Base-by-base conservation (phyloP, 1,139 yeast genomes). In the Insectozyma bohioensis region DNA sequence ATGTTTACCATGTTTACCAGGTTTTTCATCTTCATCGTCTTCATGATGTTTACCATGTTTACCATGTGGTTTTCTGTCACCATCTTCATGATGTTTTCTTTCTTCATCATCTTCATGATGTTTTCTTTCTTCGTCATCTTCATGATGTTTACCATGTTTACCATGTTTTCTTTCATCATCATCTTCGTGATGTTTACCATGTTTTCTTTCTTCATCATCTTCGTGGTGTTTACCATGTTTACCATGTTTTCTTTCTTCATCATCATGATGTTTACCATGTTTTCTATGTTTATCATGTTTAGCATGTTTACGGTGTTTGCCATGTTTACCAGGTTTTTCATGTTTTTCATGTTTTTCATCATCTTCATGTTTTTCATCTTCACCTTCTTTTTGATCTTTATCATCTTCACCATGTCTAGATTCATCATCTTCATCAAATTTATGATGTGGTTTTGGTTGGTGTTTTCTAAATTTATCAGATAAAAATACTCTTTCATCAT, bases 291-390 rank as follows among this genome's bases (percentile, higher is more conserved):
- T n/a, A n/a, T n/a, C n/a, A n/a, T n/a, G n/a, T n/a, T n/a, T n/a
- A n/a, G n/a, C n/a, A n/a, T n/a, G n/a, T n/a, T n/a, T n/a, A n/a
- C n/a, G n/a, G n/a, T n/a, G n/a, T 14, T 17, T 17, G 6, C 15
- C 19, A 20, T 9, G 11, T 13, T 28, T 9, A 3, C 20, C 20
- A 16, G 15, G 26, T 20, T 36, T 26, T 20, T 26, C 20, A 15
- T 24, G 26, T 19, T 31, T 26, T 20, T 30, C 24, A 11, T 30
- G 29, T 12, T 31, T 25, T 4, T 27, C 31, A 17, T 29, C 29
- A 10, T 34, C 28, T 9, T 30, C 23, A 12, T 20, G 27, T 12
- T 21, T 18, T 17, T 17, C 33, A 12, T 27, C 20, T 10, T 33
- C 24, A 15, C 22, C 24, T 14, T 13, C 20, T n/a, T 30, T 16